Evolutionary conservation across 2,329 filamentous ascomycete species (phyloP).

Genomic region (Pestalotiopsis sp.): DNA sequence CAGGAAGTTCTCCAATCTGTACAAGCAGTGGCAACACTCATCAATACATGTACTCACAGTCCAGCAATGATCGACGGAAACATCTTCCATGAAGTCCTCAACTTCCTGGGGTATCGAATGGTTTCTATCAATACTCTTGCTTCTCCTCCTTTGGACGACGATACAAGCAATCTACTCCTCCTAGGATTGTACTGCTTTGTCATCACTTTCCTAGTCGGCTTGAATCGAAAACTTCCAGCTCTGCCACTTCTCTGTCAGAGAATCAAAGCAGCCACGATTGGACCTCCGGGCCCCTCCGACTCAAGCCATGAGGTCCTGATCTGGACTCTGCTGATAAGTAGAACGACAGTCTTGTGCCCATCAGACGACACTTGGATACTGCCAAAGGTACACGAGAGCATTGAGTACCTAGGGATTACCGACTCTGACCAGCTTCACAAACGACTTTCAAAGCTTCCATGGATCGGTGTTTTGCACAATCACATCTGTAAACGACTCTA

Average conservation of each 20-base stretch:
- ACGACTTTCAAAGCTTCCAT: background rate
- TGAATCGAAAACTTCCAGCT: slow-evolving; percentile 16
- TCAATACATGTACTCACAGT: slow-evolving; percentile 20
- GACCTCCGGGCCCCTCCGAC: background rate
- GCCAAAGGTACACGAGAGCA: background rate
- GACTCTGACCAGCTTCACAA: background rate
- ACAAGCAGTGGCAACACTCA: slow-evolving; percentile 19
- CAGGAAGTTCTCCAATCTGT: slow-evolving; percentile 19
- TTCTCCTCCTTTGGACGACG: background rate
- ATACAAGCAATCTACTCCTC: slow-evolving; percentile 24
- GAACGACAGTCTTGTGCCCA: background rate
- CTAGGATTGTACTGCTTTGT: slow-evolving; percentile 31
- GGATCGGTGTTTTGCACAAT: slow-evolving; percentile 2
- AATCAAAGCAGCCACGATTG: slow-evolving; percentile 7
- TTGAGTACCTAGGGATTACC: background rate
- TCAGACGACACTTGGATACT: slow-evolving; percentile 2
- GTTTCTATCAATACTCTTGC: slow-evolving; percentile 21
- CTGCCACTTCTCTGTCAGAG: slow-evolving; percentile 17
- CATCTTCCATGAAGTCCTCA: slow-evolving; percentile 28
- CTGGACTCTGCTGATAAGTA: slow-evolving; percentile 23
- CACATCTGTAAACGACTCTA: background rate
- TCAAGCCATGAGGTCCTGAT: slow-evolving; percentile 20
- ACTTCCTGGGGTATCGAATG: slow-evolving; percentile 29
- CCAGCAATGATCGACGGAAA: slow-evolving; percentile 20
- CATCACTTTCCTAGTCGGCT: slow-evolving; percentile 22